A percentile compares a stretch with the other conserved stretches of the same genome.
Evolutionary conservation across 2,329 filamentous ascomycete species (phyloP).

Genomic region (Trichoderma aggressivum): DNA sequence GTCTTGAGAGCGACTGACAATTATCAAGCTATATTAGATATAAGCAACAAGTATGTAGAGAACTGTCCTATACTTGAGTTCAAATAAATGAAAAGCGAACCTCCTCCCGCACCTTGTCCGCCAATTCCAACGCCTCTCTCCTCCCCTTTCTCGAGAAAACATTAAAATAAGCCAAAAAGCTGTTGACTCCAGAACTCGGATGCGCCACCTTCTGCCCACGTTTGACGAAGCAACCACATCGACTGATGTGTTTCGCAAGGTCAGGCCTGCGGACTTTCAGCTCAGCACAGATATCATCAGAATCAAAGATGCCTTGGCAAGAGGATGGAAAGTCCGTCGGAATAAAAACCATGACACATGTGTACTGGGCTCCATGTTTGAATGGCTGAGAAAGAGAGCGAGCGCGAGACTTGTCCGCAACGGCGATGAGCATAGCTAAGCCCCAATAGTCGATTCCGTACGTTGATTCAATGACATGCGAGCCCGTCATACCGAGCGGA

Average conservation of each 20-base stretch:
- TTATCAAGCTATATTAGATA: too few relatives aligned
- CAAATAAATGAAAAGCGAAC: background rate
- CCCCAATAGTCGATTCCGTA: conserved; percentile 24
- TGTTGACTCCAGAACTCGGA: background rate
- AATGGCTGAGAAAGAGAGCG: conserved; percentile 20
- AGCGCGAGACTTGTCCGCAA: conserved; percentile 13
- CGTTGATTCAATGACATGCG: conserved; percentile 18
- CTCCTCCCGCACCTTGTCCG: background rate
- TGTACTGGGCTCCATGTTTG: conserved; percentile 18
- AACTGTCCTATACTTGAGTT: background rate
- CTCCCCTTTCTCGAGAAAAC: background rate
- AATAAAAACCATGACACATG: conserved; percentile 18
- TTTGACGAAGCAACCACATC: background rate
- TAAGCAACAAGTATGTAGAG: background rate
- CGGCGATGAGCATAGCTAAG: conserved; percentile 5
- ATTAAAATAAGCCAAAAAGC: background rate
- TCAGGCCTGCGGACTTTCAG: background rate
- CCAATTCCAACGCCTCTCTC: background rate
- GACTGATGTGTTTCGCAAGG: background rate
- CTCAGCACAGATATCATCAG: background rate
- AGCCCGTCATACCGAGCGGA: conserved; percentile 21
- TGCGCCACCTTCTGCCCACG: background rate
- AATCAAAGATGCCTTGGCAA: background rate
- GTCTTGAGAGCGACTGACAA: too few relatives aligned
- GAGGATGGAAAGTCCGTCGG: background rate